These are phyloP conservation scores for Aspergillus floridensis DNA, from an alignment of 2,329 filamentous ascomycete species.

Conservation along the genomic window DNA sequence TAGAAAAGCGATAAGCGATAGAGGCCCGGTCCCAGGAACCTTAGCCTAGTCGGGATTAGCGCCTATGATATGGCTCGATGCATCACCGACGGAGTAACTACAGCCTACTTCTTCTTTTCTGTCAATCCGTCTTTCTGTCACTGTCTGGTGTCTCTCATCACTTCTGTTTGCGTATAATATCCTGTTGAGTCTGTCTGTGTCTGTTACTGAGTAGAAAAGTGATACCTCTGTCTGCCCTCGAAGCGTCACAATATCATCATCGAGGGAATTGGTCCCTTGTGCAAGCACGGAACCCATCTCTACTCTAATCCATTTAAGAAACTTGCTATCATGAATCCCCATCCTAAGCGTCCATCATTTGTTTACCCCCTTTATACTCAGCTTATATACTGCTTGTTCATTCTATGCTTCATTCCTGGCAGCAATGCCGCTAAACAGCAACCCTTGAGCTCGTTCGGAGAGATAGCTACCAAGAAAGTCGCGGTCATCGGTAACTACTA, in stretches of 20 bases:
- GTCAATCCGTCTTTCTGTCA: not conserved
- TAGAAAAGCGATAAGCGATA: conserved; percentile 25
- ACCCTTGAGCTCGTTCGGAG: conserved; percentile 18
- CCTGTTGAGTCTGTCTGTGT: too few relatives aligned
- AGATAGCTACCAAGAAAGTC: conserved; percentile 28
- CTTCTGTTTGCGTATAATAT: not conserved
- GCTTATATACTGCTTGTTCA: conserved; percentile 12
- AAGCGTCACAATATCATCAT: not conserved
- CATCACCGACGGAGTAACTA: conserved; percentile 8
- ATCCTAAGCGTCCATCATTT: not conserved
- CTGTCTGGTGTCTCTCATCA: not conserved
- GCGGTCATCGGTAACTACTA: conserved; percentile 35
- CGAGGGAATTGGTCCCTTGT: not conserved
- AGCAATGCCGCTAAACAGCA: conserved; percentile 25
- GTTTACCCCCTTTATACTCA: conserved; percentile 6
- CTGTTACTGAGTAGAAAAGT: too few relatives aligned
- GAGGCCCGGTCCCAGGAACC: not conserved
- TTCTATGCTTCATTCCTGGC: conserved; percentile 17
- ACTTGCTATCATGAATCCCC: conserved; percentile 9
- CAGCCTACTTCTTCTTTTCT: not conserved
- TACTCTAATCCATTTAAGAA: not conserved
- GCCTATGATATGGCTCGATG: not conserved
- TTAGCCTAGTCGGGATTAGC: conserved; percentile 12
- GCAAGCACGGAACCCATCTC: not conserved
- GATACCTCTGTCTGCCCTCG: not conserved